These are phyloP conservation scores for Bremia lactucae DNA, from an alignment of 352 stramenopile species.

Conservation along the genomic window DNA sequence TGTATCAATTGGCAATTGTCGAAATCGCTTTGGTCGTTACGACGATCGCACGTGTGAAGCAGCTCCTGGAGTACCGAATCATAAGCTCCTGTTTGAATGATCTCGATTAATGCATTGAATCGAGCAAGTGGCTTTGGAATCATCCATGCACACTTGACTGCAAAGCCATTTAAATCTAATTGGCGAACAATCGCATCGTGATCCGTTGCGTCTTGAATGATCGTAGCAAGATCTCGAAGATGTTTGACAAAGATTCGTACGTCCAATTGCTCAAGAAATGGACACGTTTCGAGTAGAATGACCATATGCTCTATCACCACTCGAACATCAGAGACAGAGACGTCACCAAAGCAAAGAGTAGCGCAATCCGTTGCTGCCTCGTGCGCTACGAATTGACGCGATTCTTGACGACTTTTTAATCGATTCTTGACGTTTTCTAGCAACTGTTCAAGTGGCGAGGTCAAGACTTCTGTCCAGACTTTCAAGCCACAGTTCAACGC, in stretches of 20 bases:
- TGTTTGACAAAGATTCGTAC: slow-evolving; percentile 37
- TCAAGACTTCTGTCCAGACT: slow-evolving; percentile 37
- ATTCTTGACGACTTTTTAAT: not conserved
- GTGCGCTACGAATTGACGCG: not conserved
- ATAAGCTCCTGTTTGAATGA: slow-evolving; percentile 37
- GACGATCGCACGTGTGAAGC: slow-evolving; percentile 20
- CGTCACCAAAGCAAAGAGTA: slow-evolving; percentile 12
- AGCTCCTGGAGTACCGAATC: slow-evolving; percentile 32
- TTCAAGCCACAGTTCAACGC: slow-evolving; percentile 18
- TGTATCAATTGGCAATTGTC: slow-evolving; percentile 35
- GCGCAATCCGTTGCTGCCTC: not conserved
- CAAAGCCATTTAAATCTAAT: slow-evolving; percentile 30
- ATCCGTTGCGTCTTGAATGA: slow-evolving; percentile 12
- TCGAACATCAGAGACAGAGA: slow-evolving; percentile 11
- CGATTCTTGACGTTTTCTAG: slow-evolving; percentile 3
- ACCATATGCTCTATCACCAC: slow-evolving; percentile 26
- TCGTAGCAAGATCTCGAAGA: slow-evolving; percentile 26
- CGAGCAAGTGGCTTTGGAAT: slow-evolving; percentile 30
- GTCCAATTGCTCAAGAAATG: slow-evolving; percentile 51
- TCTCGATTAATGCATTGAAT: slow-evolving; percentile 27
- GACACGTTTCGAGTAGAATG: slow-evolving; percentile 34
- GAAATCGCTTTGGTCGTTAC: slow-evolving; percentile 17
- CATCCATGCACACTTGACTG: slow-evolving; percentile 36
- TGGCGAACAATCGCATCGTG: slow-evolving; percentile 2
- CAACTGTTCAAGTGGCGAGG: slow-evolving; percentile 5